Evolutionary conservation across 2,329 filamentous ascomycete species (phyloP).

Genomic region (Cladosporium oxysporum): DNA sequence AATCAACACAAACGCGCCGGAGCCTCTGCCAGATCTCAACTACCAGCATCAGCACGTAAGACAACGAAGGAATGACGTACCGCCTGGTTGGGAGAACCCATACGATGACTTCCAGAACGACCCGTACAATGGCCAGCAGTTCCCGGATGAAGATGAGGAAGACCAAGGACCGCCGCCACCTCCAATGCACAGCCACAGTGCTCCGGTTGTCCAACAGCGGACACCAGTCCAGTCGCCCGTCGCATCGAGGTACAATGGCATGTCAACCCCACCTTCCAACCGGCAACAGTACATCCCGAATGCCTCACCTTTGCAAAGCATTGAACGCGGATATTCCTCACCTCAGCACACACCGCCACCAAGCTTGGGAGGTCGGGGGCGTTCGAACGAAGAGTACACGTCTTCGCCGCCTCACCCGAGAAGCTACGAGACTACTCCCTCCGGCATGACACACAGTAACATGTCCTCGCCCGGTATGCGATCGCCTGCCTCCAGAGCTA

Average conservation of each 20-base stretch:
- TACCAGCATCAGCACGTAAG: constrained; percentile 33
- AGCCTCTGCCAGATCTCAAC: constrained; percentile 38
- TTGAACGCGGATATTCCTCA: constrained; percentile 32
- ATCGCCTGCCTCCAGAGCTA: constrained; percentile 27
- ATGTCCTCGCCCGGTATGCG: constrained; percentile 28
- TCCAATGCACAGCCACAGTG: constrained; percentile 40
- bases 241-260: constrained; percentile 24
- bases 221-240: constrained; percentile 25
- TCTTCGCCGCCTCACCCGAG: constrained; percentile 31
- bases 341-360: constrained; percentile 30
- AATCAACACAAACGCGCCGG: constrained; percentile 32
- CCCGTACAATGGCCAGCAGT: constrained; percentile 4
- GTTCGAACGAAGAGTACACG: constrained; percentile 35
- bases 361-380: constrained; percentile 28
- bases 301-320: constrained; percentile 34
- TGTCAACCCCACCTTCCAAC: constrained; percentile 26
- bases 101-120: constrained; percentile 29
- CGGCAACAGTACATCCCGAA: constrained; percentile 32
- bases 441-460: constrained; percentile 30
- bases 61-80: constrained; percentile 31
- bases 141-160: constrained; percentile 26
- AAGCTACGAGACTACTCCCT: constrained; percentile 33
- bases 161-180: constrained; percentile 37
- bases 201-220: constrained; percentile 34
- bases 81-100: constrained; percentile 33